Evolutionary conservation across 495 filamentous ascomycete genomes (phyloP).

Genomic region (Pseudevernia furfuracea): DNA sequence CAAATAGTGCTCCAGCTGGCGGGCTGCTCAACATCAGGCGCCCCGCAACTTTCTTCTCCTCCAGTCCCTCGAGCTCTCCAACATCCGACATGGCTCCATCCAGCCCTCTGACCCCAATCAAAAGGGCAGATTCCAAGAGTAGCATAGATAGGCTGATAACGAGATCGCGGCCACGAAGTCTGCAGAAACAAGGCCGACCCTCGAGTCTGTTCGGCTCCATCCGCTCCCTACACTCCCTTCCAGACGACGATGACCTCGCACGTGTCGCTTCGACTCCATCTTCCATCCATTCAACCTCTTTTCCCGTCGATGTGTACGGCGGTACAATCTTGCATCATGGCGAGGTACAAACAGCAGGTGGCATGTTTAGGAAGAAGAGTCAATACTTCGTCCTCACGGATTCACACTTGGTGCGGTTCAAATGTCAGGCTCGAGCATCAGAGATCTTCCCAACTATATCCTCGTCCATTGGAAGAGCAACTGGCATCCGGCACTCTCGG

Average conservation of each 20-base stretch:
- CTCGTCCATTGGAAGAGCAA: conserved; percentile 35
- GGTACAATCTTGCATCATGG: conserved; percentile 55
- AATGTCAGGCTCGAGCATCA: conserved; percentile 61
- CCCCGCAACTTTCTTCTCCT: conserved; percentile 12
- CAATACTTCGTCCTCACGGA: conserved; percentile 91
- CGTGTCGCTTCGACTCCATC: conserved; percentile 22
- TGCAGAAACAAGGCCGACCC: conserved; percentile 41
- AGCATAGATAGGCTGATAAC: conserved; percentile 22
- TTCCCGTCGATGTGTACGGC: conserved; percentile 18
- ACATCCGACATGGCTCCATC: conserved; percentile 20
- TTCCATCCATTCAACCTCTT: conserved; percentile 30
- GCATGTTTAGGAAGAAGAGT: conserved; percentile 75
- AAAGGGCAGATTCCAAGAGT: conserved; percentile 22
- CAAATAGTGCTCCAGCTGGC: conserved; percentile 13
- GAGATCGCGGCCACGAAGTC: conserved; percentile 22
- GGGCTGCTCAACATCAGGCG: conserved; percentile 21
- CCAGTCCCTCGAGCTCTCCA: conserved; percentile 20
- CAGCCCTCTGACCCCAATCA: conserved; percentile 22
- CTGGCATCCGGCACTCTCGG: conserved; percentile 43
- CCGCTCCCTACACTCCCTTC: conserved; percentile 43
- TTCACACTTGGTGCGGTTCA: conserved; percentile 73
- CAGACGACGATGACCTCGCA: conserved; percentile 39
- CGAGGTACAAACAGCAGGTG: conserved; percentile 69
- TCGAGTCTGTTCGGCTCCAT: conserved; percentile 53
- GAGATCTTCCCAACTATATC: conserved; percentile 54